Percentiles rank a stretch among this genome's conserved stretches.
These are phyloP conservation scores for Suillus variegatus DNA, from an alignment of 768 basidiomycete genomes.

Conservation along the genomic window DNA sequence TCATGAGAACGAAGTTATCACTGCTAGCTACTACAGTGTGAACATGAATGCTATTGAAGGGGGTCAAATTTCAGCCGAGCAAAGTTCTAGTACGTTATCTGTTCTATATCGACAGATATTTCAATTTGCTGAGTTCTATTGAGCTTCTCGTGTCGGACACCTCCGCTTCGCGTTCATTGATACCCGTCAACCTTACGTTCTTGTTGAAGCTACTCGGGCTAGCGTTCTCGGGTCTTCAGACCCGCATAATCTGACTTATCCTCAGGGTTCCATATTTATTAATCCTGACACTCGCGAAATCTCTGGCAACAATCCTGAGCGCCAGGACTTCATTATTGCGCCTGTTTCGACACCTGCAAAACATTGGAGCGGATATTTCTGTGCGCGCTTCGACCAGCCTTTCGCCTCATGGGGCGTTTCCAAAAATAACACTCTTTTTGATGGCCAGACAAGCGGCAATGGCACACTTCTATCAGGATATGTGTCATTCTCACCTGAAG, in stretches of 20 bases:
- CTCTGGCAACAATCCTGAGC: constrained; percentile 63
- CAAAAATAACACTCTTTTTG: constrained; percentile 41
- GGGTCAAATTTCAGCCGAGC: constrained; percentile 55
- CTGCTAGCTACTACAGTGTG: constrained; percentile 57
- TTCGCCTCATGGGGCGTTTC: constrained; percentile 51
- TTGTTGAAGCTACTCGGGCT: constrained; percentile 67
- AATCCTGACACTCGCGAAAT: constrained; percentile 48
- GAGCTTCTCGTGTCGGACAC: constrained; percentile 77
- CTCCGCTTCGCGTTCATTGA: constrained; percentile 64
- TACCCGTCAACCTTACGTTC: constrained; percentile 52
- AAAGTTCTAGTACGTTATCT: constrained; percentile 56
- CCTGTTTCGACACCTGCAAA: constrained; percentile 47
- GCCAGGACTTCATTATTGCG: constrained; percentile 70
- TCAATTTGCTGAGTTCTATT: not conserved
- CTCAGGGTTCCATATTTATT: constrained; percentile 52
- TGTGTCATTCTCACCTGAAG: constrained; percentile 39
- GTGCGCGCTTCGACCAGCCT: constrained; percentile 54
- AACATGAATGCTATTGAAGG: constrained; percentile 53
- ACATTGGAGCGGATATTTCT: constrained; percentile 49
- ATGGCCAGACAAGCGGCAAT: constrained; percentile 29
- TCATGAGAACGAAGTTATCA: constrained; percentile 54
- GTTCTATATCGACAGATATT: constrained; percentile 1
- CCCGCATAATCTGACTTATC: constrained; percentile 50
- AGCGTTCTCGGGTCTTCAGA: constrained; percentile 58
- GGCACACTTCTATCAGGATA: constrained; percentile 56